Evolutionary conservation across 345 rosid genomes (phyloP).

Genomic region (Syzygium oleosum): DNA sequence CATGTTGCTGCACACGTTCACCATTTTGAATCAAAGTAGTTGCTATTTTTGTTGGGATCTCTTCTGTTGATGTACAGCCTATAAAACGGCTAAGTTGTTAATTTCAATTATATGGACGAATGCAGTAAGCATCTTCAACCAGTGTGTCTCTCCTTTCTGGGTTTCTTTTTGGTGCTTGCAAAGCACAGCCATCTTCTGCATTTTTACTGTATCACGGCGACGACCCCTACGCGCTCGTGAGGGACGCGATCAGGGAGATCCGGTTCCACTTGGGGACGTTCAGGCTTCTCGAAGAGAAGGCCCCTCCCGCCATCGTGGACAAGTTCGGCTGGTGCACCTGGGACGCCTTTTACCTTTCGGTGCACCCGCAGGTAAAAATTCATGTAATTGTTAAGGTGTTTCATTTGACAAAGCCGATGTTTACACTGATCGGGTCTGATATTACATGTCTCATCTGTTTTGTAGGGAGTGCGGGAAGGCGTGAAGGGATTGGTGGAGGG

Average conservation of each 20-base stretch:
- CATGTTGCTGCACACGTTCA: no score
- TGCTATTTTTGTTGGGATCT: no score
- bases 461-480: slow-evolving; percentile 58
- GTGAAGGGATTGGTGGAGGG: slow-evolving; percentile 65
- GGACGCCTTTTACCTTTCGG: slow-evolving; percentile 92
- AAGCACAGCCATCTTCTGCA: no score
- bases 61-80: no score
- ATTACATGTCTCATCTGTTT: slow-evolving; percentile 10
- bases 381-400: not conserved
- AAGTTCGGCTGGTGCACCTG: slow-evolving; percentile 99
- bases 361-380: slow-evolving; percentile 36
- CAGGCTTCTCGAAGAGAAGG: slow-evolving; percentile 61
- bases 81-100: no score
- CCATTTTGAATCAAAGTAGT: no score
- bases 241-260: slow-evolving; percentile 62
- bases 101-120: no score
- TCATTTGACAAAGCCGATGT: not conserved
- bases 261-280: slow-evolving; percentile 61
- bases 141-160: no score
- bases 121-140: no score
- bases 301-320: slow-evolving; percentile 72
- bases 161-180: no score
- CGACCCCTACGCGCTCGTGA: slow-evolving; percentile 58
- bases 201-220: no score
- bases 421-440: not conserved